A percentile compares a stretch with the other conserved stretches of the same genome.
Conservation (phyloP, 768 basidiomycete genomes). For the Xerocomellus chrysenteron region DNA sequence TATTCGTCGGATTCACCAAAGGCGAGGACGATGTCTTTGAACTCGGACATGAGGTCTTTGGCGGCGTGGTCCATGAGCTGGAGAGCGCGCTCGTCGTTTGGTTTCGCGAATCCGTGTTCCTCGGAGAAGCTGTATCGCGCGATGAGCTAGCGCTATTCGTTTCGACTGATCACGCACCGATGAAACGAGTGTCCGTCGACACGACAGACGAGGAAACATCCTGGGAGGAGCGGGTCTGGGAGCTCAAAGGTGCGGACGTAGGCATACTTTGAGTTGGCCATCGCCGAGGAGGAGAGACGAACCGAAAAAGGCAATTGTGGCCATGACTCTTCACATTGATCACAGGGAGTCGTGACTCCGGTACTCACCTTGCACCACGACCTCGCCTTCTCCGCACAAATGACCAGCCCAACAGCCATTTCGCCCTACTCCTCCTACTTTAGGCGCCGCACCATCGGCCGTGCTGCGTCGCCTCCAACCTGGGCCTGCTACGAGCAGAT, state of each 20-base stretch:
- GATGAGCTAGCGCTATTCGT: background rate
- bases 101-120: conserved; percentile 78
- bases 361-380: too few relatives aligned
- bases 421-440: conserved; percentile 38
- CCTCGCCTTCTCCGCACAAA: background rate
- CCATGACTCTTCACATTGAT: conserved; percentile 18
- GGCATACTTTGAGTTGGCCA: conserved; percentile 92
- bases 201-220: conserved; percentile 80
- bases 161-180: conserved; percentile 48
- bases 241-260: conserved; percentile 91
- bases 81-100: conserved; percentile 87
- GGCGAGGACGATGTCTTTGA: conserved; percentile 79
- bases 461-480: conserved; percentile 80
- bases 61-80: conserved; percentile 93
- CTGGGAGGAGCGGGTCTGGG: conserved; percentile 80
- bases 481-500: conserved; percentile 94
- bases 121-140: conserved; percentile 69
- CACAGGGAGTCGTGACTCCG: background rate
- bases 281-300: conserved; percentile 27
- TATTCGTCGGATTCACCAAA: conserved; percentile 99
- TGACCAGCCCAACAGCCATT: conserved; percentile 27
- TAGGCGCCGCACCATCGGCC: conserved; percentile 69
- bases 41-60: conserved; percentile 72
- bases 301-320: conserved; percentile 19
- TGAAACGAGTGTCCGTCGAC: conserved; percentile 95